These are phyloP conservation scores for Hyphodiscus sp. DNA, from an alignment of 2,329 filamentous ascomycete genomes.

Conservation along the genomic window DNA sequence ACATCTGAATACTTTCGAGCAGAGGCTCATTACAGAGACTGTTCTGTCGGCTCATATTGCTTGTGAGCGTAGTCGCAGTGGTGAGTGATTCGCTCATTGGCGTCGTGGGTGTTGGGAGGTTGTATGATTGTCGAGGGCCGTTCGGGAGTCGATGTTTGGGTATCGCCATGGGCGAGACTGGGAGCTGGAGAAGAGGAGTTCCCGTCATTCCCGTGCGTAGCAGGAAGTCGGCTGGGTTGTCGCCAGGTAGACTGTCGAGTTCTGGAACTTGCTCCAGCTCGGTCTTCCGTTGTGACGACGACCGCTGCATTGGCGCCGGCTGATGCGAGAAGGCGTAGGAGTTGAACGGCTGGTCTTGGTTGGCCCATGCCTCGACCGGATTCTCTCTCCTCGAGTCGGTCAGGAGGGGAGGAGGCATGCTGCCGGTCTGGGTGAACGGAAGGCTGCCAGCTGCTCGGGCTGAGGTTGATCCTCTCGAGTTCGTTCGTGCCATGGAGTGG, in stretches of 20 bases:
- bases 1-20: slow-evolving; percentile 29
- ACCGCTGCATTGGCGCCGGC: slow-evolving; percentile 11
- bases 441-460: slow-evolving; percentile 17
- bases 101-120: slow-evolving; percentile 25
- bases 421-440: slow-evolving; percentile 23
- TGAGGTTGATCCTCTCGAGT: slow-evolving; percentile 24
- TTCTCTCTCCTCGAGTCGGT: slow-evolving; percentile 20
- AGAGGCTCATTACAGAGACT: slow-evolving; percentile 28
- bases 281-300: slow-evolving; percentile 18
- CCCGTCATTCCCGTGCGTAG: slow-evolving; percentile 12
- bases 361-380: slow-evolving; percentile 21
- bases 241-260: slow-evolving; percentile 17
- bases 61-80: slow-evolving; percentile 26
- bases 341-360: slow-evolving; percentile 23
- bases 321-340: slow-evolving; percentile 24
- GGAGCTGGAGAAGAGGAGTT: slow-evolving; percentile 17
- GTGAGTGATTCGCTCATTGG: slow-evolving; percentile 27
- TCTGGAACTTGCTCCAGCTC: slow-evolving; percentile 26
- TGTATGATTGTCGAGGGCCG: slow-evolving; percentile 15
- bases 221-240: slow-evolving; percentile 24
- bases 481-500: slow-evolving; percentile 24
- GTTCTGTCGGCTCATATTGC: slow-evolving; percentile 30
- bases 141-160: slow-evolving; percentile 8
- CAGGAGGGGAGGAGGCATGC: slow-evolving; percentile 20
- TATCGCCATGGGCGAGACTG: slow-evolving; percentile 7